Percentiles rank a stretch among this genome's conserved stretches.
phyloP scores from a whole-genome alignment of 805 yeast species.

The Nakazawaea pomicola region DNA sequence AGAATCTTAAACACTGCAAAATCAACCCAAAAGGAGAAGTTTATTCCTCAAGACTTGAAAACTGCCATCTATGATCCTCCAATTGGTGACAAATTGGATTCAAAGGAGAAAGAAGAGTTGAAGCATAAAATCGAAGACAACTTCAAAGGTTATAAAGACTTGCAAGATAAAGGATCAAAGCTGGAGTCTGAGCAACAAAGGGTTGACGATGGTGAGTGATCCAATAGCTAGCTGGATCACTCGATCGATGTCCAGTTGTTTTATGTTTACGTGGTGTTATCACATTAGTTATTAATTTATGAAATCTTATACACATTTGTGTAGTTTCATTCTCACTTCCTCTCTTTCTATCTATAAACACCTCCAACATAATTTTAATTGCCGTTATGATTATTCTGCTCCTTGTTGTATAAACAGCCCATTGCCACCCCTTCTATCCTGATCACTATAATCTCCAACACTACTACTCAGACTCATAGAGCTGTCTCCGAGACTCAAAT shows the following conservation, averaged over 20 bases:
- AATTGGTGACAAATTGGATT: conserved; percentile 6
- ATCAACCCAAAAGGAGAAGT: no score
- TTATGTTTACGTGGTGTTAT: no score
- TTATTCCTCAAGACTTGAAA: conserved; percentile 4
- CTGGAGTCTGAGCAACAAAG: conserved; percentile 39
- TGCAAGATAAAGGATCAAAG: conserved; percentile 40
- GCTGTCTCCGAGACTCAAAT: not conserved
- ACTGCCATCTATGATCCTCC: conserved; percentile 9
- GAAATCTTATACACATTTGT: no score
- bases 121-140: conserved; percentile 1
- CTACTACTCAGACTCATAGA: conserved; percentile 1
- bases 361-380: no score
- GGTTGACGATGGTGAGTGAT: conserved; percentile 44
- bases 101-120: conserved; percentile 2
- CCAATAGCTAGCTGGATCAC: no score
- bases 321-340: no score
- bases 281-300: no score
- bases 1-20: not conserved
- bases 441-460: conserved; percentile 3
- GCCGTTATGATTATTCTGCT: no score
- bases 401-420: not conserved
- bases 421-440: not conserved
- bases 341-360: no score
- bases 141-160: conserved; percentile 29
- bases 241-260: no score